Evolutionary conservation across 306 rosid genomes (phyloP).

Genomic region (Pterocarpus santalinus): DNA sequence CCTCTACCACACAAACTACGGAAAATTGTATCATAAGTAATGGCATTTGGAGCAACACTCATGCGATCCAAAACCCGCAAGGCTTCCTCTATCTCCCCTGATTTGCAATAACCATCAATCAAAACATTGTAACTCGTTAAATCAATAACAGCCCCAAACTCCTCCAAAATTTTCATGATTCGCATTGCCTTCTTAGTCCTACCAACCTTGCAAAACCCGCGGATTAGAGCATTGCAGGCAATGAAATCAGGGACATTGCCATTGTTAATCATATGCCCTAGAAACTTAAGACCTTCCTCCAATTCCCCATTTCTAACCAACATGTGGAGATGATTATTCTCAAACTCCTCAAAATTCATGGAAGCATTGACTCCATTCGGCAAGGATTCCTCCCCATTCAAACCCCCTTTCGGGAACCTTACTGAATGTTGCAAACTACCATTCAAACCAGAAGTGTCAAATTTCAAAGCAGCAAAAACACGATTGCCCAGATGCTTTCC

Average conservation of each 20-base stretch:
- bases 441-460: slow-evolving; percentile 56
- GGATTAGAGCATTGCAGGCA: slow-evolving; percentile 74
- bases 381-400: slow-evolving; percentile 50
- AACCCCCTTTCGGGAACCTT: slow-evolving; percentile 40
- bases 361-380: slow-evolving; percentile 45
- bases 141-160: slow-evolving; percentile 76
- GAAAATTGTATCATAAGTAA: slow-evolving; percentile 74
- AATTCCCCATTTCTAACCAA: slow-evolving; percentile 75
- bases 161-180: slow-evolving; percentile 71
- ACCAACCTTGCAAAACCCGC: slow-evolving; percentile 71
- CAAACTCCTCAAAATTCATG: slow-evolving; percentile 61
- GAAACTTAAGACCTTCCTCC: slow-evolving; percentile 68
- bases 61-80: slow-evolving; percentile 70
- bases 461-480: slow-evolving; percentile 57
- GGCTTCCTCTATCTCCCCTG: slow-evolving; percentile 77
- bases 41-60: slow-evolving; percentile 75
- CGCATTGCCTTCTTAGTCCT: slow-evolving; percentile 71
- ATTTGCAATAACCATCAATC: slow-evolving; percentile 74
- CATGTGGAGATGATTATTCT: slow-evolving; percentile 59
- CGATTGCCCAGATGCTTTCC: slow-evolving; percentile 43
- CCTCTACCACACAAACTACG: slow-evolving; percentile 74
- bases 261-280: slow-evolving; percentile 63
- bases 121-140: slow-evolving; percentile 76
- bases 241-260: slow-evolving; percentile 73
- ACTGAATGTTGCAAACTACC: slow-evolving; percentile 52